These are phyloP conservation scores for Trichoderma sp. DNA, from an alignment of 2,329 filamentous ascomycete species.

Conservation along the genomic window DNA sequence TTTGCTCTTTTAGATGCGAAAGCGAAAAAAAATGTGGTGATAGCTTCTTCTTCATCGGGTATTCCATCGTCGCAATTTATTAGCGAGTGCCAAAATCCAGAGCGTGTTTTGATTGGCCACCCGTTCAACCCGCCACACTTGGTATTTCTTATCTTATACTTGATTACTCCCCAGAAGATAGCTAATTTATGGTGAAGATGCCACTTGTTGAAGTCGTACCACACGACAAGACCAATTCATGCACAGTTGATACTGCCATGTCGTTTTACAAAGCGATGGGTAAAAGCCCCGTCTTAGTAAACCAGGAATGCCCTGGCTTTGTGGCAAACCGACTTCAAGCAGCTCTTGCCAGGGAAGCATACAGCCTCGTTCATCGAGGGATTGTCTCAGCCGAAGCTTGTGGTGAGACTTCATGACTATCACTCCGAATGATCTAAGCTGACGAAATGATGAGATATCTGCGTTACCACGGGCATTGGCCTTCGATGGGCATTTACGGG, in stretches of 20 bases:
- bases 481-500: neutral
- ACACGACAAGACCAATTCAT: neutral
- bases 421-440: neutral
- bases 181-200: neutral
- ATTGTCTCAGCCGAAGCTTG: neutral
- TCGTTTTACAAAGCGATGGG: neutral
- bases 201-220: neutral
- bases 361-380: neutral
- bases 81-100: neutral
- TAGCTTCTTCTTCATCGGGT: neutral
- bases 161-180: neutral
- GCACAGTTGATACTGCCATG: neutral
- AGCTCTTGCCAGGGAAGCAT: neutral
- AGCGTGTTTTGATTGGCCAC: neutral
- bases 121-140: neutral
- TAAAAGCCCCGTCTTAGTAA: neutral
- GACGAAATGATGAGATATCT: neutral
- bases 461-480: neutral
- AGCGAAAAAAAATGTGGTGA: neutral
- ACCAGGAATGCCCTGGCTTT: neutral
- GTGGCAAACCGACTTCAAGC: neutral
- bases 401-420: neutral
- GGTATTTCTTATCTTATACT: neutral
- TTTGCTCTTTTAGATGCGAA: neutral
- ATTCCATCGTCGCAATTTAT: neutral